phyloP scores from a whole-genome alignment of 139 green algal species.

The Astrephomene gubernaculifera region DNA sequence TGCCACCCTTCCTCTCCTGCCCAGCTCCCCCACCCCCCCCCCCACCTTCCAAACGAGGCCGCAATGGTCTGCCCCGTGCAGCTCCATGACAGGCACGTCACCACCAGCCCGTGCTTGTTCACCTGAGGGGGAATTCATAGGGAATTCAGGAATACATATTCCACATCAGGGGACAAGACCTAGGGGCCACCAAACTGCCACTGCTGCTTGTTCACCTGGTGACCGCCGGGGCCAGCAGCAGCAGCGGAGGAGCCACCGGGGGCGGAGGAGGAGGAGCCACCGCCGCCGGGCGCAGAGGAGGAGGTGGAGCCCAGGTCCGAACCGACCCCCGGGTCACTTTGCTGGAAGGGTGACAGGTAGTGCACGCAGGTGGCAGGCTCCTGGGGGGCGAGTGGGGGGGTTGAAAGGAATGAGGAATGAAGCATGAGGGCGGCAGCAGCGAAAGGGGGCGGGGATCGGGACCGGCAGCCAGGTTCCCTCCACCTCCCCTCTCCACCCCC shows the following conservation, averaged over 20 bases:
- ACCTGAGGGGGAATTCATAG: too few species aligned
- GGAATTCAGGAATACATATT: too few species aligned
- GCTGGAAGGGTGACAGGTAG: constrained; percentile 37
- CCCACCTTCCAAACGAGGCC: constrained; percentile 65
- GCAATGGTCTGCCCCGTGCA: constrained; percentile 69
- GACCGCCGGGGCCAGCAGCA: too few species aligned
- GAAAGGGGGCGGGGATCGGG: background rate
- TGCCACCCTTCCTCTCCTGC: too few species aligned
- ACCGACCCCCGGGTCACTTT: background rate
- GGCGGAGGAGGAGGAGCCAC: too few species aligned
- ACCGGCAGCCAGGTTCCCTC: too few species aligned
- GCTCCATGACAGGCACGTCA: constrained; percentile 72
- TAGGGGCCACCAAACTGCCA: too few species aligned
- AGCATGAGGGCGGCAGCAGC: background rate
- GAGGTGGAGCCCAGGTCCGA: constrained; percentile 6
- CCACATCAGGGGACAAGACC: too few species aligned
- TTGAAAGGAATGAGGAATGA: background rate
- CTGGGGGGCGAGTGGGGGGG: background rate
- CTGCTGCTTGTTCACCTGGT: background rate
- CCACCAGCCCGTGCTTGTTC: constrained; percentile 46
- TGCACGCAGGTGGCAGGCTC: constrained; percentile 32
- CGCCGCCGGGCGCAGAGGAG: too few species aligned
- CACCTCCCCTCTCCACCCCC: background rate
- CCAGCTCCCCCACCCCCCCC: too few species aligned
- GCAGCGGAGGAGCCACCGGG: too few species aligned